Base-by-base conservation (phyloP, 2,329 filamentous ascomycete species). In the Fusarium illudens region DNA sequence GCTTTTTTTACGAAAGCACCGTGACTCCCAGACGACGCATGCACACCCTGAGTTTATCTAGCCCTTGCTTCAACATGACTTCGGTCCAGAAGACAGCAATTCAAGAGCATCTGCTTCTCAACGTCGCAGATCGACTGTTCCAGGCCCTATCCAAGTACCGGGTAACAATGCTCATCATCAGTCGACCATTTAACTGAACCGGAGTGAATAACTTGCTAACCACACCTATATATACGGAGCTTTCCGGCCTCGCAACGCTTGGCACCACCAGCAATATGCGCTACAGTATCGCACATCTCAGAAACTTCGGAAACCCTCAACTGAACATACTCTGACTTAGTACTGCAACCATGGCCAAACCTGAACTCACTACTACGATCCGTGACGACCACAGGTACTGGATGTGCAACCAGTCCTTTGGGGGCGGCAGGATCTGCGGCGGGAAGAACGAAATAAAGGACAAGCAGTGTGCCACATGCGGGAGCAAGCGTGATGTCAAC, bases 301-400 rank as follows among this genome's bases (percentile, higher is more conserved):
- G 15, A 44, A 17, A 22, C 15, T 27, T n/a, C 20, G 9, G 17
- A 5, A 44, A 9, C 15, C 22, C n/a, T 44, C 22, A 44, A 22
- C 39, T 27, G 37, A 44, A 27, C 15, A 25, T 27, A n/a, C 39
- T 44, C 22, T n/a, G 10, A 27, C 15, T 27, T 17, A 44, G 39
- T 27, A 25, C 11, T 44, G 10, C 25, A 48, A 27, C 20, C 46
- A 56, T 56, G 53, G 6, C 39, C n/a, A 48, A 49, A 29, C 15
- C 19, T 3, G 13, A 12, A 4, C 30, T 30, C 13, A 57, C 53
- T n/a, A 49, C 53, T 30, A 49, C 19, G 17, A 34, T 57, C 22
- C 53, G 42, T 7, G 53, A 36, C 10, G 54, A 57, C 17, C 54
- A 57, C 42, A 57, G 36, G 42, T 50, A 50, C 17, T 57, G 54